These are phyloP conservation scores for Polygonum maritimum DNA, from an alignment of 148 eudicot species.

Conservation along the genomic window DNA sequence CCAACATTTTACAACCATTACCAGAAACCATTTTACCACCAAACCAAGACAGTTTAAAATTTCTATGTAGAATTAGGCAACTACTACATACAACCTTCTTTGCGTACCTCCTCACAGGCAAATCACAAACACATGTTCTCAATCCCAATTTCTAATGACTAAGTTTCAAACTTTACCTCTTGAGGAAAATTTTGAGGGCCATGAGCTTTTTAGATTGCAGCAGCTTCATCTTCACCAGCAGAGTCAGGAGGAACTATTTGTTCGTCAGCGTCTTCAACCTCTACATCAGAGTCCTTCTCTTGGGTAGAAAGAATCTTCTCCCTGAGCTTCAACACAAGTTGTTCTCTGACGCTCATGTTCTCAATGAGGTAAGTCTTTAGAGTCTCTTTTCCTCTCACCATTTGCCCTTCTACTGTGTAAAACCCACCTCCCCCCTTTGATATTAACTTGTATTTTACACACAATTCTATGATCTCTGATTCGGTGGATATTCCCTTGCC, in stretches of 20 bases:
- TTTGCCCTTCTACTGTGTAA: conserved; percentile 31
- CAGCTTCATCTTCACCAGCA: conserved; percentile 46
- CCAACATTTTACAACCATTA: neutral
- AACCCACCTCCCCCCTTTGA: conserved; percentile 34
- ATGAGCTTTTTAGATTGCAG: conserved; percentile 19
- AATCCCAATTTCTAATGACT: neutral
- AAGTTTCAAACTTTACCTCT: neutral
- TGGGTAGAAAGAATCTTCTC: conserved; percentile 41
- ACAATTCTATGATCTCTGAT: conserved; percentile 62
- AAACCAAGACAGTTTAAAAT: neutral
- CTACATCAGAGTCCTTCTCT: conserved; percentile 27
- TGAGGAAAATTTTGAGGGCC: neutral
- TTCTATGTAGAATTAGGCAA: neutral
- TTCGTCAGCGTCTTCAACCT: conserved; percentile 15
- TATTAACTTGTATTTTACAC: conserved; percentile 64
- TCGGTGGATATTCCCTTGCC: conserved; percentile 77
- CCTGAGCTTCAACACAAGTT: conserved; percentile 42
- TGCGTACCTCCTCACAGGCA: neutral
- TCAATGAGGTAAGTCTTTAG: conserved; percentile 40
- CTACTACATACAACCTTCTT: neutral
- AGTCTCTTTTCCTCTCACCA: conserved; percentile 54
- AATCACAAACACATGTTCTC: neutral
- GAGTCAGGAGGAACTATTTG: conserved; percentile 31
- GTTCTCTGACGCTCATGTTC: conserved; percentile 37
- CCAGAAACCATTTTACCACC: neutral